Evolutionary conservation across 768 basidiomycete genomes (phyloP), one percentile per base, ranked within the genome.

Genomic region (Amanita rimosa): DNA sequence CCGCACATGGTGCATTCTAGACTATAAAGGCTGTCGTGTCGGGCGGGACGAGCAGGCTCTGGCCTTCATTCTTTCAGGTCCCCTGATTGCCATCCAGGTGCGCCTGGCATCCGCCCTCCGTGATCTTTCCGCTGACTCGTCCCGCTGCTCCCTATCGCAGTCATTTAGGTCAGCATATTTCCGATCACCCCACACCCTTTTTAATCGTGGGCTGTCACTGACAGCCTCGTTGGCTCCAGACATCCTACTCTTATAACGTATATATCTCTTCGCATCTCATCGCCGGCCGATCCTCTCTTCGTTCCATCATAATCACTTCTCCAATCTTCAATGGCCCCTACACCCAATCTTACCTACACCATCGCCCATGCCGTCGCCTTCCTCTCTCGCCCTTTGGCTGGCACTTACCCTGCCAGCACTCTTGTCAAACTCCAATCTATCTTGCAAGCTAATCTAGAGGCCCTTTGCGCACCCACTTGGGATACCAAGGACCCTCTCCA

Each of bases 291-390:
- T 78, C 69, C 59, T 56, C 35, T 46, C 56, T 61, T 63, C 62
- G 56, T 55, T 59, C 56, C 57, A 55, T 51, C 48, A 24, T 34
- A 53, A n/a, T 53, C 58, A 51, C 53, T 55, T 51, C 50, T 43
- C 49, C 54, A 55, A 55, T 54, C 51, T 55, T 44, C 59, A 56
- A 74, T 73, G 70, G 66, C 60, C 47, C 67, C 76, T 55, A 4
- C 35, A 6, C 65, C 73, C 56, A 72, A 64, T 57, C 78, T 90
- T 63, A 70, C 81, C 53, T 62, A 77, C 65, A 74, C 85, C 54
- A 76, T 90, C 62, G 73, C 82, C 52, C 82, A 89, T 58, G 81
- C 81, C 62, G 74, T 87, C 62, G 68, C 79, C 49, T 85, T 79
- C 70, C 72, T 90, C 62, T 86, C 83, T 33, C 73, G 75, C 29